phyloP scores from a whole-genome alignment of 768 basidiomycete genomes.

The Lactarius vividus region DNA sequence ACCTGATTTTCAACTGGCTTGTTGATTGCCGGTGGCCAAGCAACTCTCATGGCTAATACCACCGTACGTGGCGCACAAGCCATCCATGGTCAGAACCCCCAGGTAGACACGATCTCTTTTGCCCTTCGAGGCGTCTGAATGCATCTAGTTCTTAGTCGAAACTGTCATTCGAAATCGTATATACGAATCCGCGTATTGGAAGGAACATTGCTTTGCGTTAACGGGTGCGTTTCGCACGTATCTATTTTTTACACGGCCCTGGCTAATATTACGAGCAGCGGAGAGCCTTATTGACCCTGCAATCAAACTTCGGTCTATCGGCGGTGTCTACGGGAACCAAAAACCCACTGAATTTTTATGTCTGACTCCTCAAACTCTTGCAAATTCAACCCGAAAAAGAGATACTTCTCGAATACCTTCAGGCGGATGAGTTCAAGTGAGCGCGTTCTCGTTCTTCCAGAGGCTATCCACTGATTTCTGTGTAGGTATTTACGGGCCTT shows the following conservation, averaged over 20 bases:
- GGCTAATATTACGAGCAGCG: slow-evolving; percentile 45
- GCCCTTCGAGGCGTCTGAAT: slow-evolving; percentile 29
- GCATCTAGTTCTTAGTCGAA: slow-evolving; percentile 80
- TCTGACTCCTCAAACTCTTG: slow-evolving; percentile 86
- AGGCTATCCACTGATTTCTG: not conserved
- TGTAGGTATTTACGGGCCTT: slow-evolving; percentile 88
- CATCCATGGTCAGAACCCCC: slow-evolving; percentile 97
- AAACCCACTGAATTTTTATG: slow-evolving; percentile 93
- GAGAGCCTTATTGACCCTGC: slow-evolving; percentile 94
- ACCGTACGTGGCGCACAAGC: slow-evolving; percentile 83
- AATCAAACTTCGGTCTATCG: slow-evolving; percentile 74
- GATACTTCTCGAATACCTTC: slow-evolving; percentile 91
- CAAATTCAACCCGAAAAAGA: slow-evolving; percentile 99
- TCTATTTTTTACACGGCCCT: not conserved
- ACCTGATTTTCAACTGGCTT: too few species aligned
- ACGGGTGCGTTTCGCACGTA: slow-evolving; percentile 56
- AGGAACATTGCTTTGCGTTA: slow-evolving; percentile 97
- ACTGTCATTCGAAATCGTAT: slow-evolving; percentile 95
- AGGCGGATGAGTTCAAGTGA: slow-evolving; percentile 98
- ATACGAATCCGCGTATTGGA: slow-evolving; percentile 94
- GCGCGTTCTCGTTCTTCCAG: slow-evolving; percentile 32
- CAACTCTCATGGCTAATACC: slow-evolving; percentile 76
- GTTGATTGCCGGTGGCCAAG: not conserved
- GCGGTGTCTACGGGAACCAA: slow-evolving; percentile 95
- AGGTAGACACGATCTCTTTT: slow-evolving; percentile 49